Conservation (phyloP, 352 stramenopile genomes). For the Phytopythium montanum region DNA sequence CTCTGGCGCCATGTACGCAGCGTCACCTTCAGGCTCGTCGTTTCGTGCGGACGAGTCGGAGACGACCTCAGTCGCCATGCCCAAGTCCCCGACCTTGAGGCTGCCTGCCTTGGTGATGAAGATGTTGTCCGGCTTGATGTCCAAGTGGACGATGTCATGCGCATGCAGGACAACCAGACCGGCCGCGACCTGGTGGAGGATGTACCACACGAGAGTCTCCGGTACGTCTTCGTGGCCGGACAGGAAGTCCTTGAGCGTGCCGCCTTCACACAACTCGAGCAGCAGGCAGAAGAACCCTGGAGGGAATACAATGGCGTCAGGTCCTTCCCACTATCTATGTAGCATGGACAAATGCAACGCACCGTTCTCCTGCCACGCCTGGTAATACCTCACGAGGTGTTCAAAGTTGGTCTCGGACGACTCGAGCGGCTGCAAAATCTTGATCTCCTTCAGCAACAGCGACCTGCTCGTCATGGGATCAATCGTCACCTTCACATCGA, state of each 20-base stretch:
- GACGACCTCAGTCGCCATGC: conserved; percentile 72
- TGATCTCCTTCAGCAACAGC: conserved; percentile 61
- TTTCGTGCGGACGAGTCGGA: conserved; percentile 12
- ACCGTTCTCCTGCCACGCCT: conserved; percentile 93
- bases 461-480: conserved; percentile 26
- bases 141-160: conserved; percentile 90
- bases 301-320: background rate
- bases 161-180: conserved; percentile 90
- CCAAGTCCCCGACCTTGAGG: conserved; percentile 92
- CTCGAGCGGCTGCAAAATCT: conserved; percentile 39
- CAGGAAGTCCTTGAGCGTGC: conserved; percentile 82
- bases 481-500: background rate
- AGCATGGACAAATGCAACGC: background rate
- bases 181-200: conserved; percentile 63
- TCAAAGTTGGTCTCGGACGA: conserved; percentile 39
- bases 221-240: conserved; percentile 27
- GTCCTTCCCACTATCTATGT: background rate
- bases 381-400: conserved; percentile 93
- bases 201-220: conserved; percentile 65
- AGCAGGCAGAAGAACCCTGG: conserved; percentile 92
- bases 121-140: conserved; percentile 98
- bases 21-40: conserved; percentile 92
- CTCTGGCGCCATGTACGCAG: conserved; percentile 90
- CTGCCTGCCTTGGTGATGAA: conserved; percentile 72
- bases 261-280: conserved; percentile 90